Evolutionary conservation across 805 yeast species (phyloP), one percentile per base, ranked within the genome.

Genomic region (Candida silvatica): DNA sequence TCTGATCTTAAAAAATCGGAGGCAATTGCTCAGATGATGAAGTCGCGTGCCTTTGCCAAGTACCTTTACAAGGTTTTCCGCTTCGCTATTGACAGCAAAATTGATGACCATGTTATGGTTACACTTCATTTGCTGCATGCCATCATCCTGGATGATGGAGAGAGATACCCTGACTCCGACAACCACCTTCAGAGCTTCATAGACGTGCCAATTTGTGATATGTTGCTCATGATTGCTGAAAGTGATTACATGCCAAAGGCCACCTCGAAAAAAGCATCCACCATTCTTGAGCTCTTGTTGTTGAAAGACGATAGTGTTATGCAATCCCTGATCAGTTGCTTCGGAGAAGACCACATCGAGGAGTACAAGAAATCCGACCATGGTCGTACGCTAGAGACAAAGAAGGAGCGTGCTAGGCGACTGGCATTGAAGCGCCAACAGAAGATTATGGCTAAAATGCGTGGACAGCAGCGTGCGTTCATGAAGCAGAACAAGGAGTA

Each of bases 121-220:
- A 47, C 78, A n/a, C 61, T 83, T 26, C 92, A 82, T 51, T 61
- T 83, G 33, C 43, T 80, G 3, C 86, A 82, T 58, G 88, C 83
- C 5, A 39, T 45, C 19, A 61, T 78, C 6, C 48, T 81, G 15
- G 33, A 57, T 15, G 62, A 50, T 42, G 48, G 44, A 29, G 32
- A 39, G 3, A 23, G 37, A 6, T 33, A 43, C 28, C 58, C 67
- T 29, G 43, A 68, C 17, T 62, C 67, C 22, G 67, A 66, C n/a
- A 46, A 58, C 3, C 48, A 49, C 39, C 38, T 59, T 20, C 27
- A 43, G 16, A 34, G 41, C 16, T 76, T 70, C 40, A 53, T 71
- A n/a, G 58, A 61, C 17, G 70, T 74, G 30, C 82, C 85, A 4
- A 62, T 77, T 23, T 61, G 77, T 47, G 73, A 71, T 39, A 56